Conservation (phyloP, 2,329 filamentous ascomycete species). For the Biscogniauxia marginata region DNA sequence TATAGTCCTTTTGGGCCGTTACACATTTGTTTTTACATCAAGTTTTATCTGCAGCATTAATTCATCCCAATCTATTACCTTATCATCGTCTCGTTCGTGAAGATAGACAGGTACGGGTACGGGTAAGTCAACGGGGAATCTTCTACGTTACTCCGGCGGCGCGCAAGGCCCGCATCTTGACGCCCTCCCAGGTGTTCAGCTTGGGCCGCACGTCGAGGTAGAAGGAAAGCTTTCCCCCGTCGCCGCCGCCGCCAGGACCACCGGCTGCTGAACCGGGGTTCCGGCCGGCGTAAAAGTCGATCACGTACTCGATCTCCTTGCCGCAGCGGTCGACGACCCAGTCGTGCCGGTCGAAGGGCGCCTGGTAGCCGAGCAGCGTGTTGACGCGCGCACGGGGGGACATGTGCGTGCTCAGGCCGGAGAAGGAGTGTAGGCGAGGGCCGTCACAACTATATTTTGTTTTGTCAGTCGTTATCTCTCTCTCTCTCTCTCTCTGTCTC, state of each 20-base stretch:
- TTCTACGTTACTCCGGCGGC: conserved; percentile 48
- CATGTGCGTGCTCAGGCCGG: conserved; percentile 66
- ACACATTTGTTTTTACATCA: conserved; percentile 9
- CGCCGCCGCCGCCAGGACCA: conserved; percentile 39
- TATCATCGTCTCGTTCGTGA: too few species aligned
- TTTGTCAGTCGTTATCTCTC: background rate
- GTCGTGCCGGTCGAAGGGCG: conserved; percentile 94
- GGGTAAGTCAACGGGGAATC: background rate
- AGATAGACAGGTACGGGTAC: too few species aligned
- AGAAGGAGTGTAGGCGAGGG: conserved; percentile 80
- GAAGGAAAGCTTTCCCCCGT: conserved; percentile 52
- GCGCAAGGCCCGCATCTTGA: conserved; percentile 62
- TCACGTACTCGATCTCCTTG: conserved; percentile 85
- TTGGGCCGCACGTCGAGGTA: conserved; percentile 69
- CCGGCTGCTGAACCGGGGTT: conserved; percentile 49
- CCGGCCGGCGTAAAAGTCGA: conserved; percentile 90
- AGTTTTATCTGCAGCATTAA: too few species aligned
- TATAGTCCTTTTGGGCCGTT: conserved; percentile 1
- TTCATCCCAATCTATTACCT: too few species aligned
- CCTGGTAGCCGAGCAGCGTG: conserved; percentile 79
- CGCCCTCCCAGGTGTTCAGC: conserved; percentile 65
- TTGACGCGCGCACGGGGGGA: conserved; percentile 84
- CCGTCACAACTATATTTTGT: conserved; percentile 61
- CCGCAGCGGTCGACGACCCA: conserved; percentile 96
- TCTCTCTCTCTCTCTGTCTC: background rate